phyloP scores from a whole-genome alignment of 1,284 basidiomycete genomes.

The Jaminaea rosea region DNA sequence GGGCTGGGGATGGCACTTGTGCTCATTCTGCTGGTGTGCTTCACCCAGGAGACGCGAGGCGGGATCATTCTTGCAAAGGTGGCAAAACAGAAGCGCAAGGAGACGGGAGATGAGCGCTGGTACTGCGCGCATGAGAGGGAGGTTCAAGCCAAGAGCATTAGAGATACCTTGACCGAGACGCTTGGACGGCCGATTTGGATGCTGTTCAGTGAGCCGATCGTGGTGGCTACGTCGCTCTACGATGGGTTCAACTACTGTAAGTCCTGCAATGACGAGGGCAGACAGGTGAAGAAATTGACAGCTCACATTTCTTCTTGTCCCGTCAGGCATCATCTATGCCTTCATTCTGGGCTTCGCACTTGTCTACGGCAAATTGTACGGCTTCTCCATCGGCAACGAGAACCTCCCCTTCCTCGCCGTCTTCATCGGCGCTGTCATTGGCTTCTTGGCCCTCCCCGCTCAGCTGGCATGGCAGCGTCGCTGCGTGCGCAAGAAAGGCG shows the following conservation, averaged over 20 bases:
- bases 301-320: not conserved
- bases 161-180: slow-evolving; percentile 31
- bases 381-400: slow-evolving; percentile 19
- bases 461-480: slow-evolving; percentile 11
- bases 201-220: slow-evolving; percentile 45
- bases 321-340: slow-evolving; percentile 47
- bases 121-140: slow-evolving; percentile 46
- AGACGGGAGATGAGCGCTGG: slow-evolving; percentile 44
- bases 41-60: slow-evolving; percentile 33
- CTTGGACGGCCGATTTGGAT: slow-evolving; percentile 31
- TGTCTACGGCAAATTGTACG: slow-evolving; percentile 39
- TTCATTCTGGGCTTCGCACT: slow-evolving; percentile 48
- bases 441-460: slow-evolving; percentile 15
- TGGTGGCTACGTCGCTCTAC: slow-evolving; percentile 37
- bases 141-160: slow-evolving; percentile 22
- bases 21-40: slow-evolving; percentile 13
- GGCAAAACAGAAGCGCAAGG: slow-evolving; percentile 40
- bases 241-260: slow-evolving; percentile 25
- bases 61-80: slow-evolving; percentile 42
- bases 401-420: slow-evolving; percentile 29
- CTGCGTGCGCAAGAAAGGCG: slow-evolving; percentile 1
- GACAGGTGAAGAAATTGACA: too few species aligned
- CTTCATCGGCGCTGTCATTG: slow-evolving; percentile 21
- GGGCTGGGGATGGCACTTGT: slow-evolving; percentile 25
- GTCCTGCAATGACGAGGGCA: not conserved